phyloP scores from a whole-genome alignment of 1,284 basidiomycete species.

The Sparassis latifolia region DNA sequence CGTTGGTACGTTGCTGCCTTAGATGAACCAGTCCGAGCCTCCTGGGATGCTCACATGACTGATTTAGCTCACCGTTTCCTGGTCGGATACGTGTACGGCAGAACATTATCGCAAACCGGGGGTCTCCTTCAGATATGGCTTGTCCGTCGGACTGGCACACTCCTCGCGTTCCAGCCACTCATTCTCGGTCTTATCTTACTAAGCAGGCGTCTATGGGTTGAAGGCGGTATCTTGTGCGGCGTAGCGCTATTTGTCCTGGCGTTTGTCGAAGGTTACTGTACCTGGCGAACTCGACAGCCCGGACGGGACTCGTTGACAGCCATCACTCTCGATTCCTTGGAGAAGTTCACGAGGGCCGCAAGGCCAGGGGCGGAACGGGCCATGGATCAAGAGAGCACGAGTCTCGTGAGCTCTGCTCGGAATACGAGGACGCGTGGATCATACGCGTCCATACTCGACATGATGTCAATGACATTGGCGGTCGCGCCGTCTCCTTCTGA shows the following conservation, averaged over 20 bases:
- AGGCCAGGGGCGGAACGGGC: slow-evolving; percentile 27
- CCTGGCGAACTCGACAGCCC: slow-evolving; percentile 41
- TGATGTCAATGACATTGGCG: slow-evolving; percentile 72
- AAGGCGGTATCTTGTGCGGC: slow-evolving; percentile 59
- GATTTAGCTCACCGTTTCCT: slow-evolving; percentile 64
- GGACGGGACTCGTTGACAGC: slow-evolving; percentile 42
- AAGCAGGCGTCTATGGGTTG: slow-evolving; percentile 59
- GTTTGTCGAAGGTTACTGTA: slow-evolving; percentile 53
- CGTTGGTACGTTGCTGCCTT: slow-evolving; percentile 41
- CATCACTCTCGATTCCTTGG: slow-evolving; percentile 53
- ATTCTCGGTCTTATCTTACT: slow-evolving; percentile 69
- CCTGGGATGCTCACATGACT: background rate
- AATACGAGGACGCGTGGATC: slow-evolving; percentile 49
- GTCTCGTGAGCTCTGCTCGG: slow-evolving; percentile 44
- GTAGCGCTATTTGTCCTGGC: slow-evolving; percentile 46
- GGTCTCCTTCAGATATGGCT: slow-evolving; percentile 72
- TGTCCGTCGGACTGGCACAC: slow-evolving; percentile 57
- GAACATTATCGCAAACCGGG: slow-evolving; percentile 64
- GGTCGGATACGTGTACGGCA: slow-evolving; percentile 67
- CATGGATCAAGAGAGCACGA: slow-evolving; percentile 44
- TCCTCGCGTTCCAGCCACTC: slow-evolving; percentile 65
- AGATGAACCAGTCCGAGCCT: background rate
- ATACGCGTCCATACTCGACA: slow-evolving; percentile 70
- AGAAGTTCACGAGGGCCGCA: slow-evolving; percentile 43
- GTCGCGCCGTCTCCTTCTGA: slow-evolving; percentile 59